Evolutionary conservation across 2,329 filamentous ascomycete genomes (phyloP).

Genomic region (Aspergillus pseudonomiae): DNA sequence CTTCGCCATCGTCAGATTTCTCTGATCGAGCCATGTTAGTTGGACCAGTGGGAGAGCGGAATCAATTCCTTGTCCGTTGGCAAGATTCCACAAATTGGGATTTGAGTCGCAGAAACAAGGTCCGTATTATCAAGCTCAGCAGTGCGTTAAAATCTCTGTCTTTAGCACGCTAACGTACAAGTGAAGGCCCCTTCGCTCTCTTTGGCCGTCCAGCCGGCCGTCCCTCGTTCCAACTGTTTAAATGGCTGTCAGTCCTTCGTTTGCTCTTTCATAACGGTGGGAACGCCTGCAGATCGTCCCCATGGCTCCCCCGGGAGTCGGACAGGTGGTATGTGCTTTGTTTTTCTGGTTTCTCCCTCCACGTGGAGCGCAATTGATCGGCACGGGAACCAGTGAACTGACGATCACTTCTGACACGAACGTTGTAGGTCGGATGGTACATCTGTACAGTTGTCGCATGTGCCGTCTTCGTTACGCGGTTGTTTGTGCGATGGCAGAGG

Average conservation of each 20-base stretch:
- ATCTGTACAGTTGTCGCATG: slow-evolving; percentile 22
- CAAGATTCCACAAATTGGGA: not conserved
- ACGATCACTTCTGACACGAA: not conserved
- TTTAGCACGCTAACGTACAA: not conserved
- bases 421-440: slow-evolving; percentile 22
- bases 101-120: not conserved
- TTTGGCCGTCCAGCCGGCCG: not conserved
- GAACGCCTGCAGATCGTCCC: slow-evolving; percentile 2
- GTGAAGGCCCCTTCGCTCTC: not conserved
- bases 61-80: not conserved
- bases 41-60: not conserved
- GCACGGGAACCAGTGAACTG: not conserved
- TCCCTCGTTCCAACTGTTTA: not conserved
- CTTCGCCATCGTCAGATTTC: not conserved
- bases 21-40: not conserved
- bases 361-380: not conserved
- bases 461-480: slow-evolving; percentile 17
- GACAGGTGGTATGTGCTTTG: slow-evolving; percentile 23
- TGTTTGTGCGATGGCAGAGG: slow-evolving; percentile 18
- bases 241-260: not conserved
- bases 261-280: slow-evolving; percentile 2
- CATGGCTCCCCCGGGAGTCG: slow-evolving; percentile 20
- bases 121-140: not conserved
- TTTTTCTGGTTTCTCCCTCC: not conserved
- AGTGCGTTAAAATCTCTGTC: not conserved